phyloP scores from a whole-genome alignment of 257 asterid genomes.

The Capsicum pubescens region DNA sequence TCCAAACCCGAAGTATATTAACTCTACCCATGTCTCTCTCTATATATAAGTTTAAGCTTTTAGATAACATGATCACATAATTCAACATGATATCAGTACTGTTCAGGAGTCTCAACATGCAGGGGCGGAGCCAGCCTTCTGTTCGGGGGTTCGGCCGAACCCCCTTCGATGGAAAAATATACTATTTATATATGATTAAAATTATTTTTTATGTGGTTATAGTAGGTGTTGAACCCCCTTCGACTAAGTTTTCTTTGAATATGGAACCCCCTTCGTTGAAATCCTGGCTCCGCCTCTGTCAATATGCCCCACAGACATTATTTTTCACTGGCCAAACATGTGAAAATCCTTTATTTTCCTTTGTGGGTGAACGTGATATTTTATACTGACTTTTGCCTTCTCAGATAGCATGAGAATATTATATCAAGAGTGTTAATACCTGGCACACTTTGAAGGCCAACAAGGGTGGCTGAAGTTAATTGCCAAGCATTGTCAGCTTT shows the following conservation, averaged over 20 bases:
- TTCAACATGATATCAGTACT: neutral
- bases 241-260: no score
- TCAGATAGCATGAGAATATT: neutral
- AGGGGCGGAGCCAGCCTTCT: no score
- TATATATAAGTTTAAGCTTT: neutral
- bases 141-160: no score
- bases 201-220: no score
- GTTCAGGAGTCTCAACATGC: neutral
- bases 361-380: no score
- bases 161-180: no score
- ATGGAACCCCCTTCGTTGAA: no score
- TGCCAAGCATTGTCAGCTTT: constrained; percentile 90
- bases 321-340: neutral
- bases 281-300: no score
- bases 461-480: constrained; percentile 71
- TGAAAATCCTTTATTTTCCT: neutral
- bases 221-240: no score
- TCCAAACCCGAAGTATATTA: neutral
- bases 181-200: no score
- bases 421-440: neutral
- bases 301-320: no score
- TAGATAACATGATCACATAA: neutral
- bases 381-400: neutral
- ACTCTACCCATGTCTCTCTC: neutral
- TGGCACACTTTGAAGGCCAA: constrained; percentile 74